A percentile compares a stretch with the other conserved stretches of the same genome.
Evolutionary conservation across 2,329 filamentous ascomycete species (phyloP).

Genomic region (Penicillium sclerotiorum): DNA sequence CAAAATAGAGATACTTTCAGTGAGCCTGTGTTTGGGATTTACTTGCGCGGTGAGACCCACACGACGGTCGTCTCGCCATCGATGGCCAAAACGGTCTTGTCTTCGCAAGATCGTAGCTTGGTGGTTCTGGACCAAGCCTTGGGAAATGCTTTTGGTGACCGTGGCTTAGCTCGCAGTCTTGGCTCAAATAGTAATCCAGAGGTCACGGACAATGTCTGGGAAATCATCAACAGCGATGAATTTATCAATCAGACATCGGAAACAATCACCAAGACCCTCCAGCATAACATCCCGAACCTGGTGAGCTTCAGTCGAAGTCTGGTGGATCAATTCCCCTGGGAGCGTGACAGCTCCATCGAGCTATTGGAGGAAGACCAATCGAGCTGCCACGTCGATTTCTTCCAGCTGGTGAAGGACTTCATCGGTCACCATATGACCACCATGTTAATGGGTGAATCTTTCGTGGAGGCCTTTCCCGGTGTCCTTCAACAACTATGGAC

Average conservation of each 20-base stretch:
- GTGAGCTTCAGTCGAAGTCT: slow-evolving; percentile 61
- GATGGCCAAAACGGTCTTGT: slow-evolving; percentile 47
- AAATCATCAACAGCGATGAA: slow-evolving; percentile 50
- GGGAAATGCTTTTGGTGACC: slow-evolving; percentile 48
- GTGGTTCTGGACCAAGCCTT: slow-evolving; percentile 39
- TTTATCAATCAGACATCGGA: slow-evolving; percentile 48
- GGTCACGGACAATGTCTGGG: slow-evolving; percentile 41
- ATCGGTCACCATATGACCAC: slow-evolving; percentile 53
- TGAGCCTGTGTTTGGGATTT: slow-evolving; percentile 52
- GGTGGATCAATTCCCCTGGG: slow-evolving; percentile 66
- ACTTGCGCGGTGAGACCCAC: slow-evolving; percentile 53
- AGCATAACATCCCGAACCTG: slow-evolving; percentile 56
- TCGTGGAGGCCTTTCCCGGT: slow-evolving; percentile 55
- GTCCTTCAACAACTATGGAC: slow-evolving; percentile 59
- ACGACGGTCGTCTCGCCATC: slow-evolving; percentile 54
- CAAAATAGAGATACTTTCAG: slow-evolving; percentile 36
- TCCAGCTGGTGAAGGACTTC: slow-evolving; percentile 59
- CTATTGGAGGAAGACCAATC: slow-evolving; percentile 43
- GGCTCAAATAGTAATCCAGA: slow-evolving; percentile 37
- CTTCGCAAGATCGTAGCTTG: slow-evolving; percentile 31
- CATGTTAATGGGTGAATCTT: slow-evolving; percentile 56
- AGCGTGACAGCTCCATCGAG: slow-evolving; percentile 53
- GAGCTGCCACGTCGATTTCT: slow-evolving; percentile 56
- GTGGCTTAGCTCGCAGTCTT: slow-evolving; percentile 39
- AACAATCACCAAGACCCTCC: slow-evolving; percentile 41